A percentile compares a stretch with the other conserved stretches of the same genome.
Evolutionary conservation across 1,139 yeast species (phyloP).

Genomic region (Sugiyamaella sp.): DNA sequence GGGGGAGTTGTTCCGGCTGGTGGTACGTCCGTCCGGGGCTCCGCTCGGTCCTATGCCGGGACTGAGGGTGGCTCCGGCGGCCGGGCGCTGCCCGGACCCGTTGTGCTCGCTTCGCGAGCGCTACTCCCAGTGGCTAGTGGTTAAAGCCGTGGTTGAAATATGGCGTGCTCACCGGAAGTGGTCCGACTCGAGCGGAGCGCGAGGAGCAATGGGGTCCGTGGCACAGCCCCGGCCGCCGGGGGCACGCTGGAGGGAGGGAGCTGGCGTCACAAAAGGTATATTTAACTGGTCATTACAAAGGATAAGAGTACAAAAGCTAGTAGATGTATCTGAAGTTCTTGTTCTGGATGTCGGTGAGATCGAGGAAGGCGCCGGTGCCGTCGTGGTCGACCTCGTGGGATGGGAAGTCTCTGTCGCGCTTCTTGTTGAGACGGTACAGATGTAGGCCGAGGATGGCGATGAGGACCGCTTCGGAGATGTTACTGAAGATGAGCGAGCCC

Average conservation of each 20-base stretch:
- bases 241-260: background rate
- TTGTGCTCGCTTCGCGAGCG: no score
- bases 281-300: background rate
- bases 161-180: no score
- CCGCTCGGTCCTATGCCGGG: no score
- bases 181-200: background rate
- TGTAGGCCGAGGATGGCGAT: constrained; percentile 40
- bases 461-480: constrained; percentile 37
- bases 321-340: constrained; percentile 57
- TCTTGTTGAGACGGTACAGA: constrained; percentile 40
- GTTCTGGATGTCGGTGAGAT: constrained; percentile 66
- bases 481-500: constrained; percentile 45
- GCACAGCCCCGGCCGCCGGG: constrained; percentile 3
- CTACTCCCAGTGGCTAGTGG: no score
- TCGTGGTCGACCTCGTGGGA: constrained; percentile 2
- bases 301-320: constrained; percentile 14
- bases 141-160: no score
- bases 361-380: constrained; percentile 49
- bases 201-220: background rate
- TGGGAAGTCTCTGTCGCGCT: constrained; percentile 26
- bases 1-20: background rate
- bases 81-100: constrained; percentile 5
- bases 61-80: background rate
- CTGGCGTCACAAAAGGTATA: background rate
- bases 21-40: no score